phyloP scores from a whole-genome alignment of 495 filamentous ascomycete species.

The Pseudevernia furfuracea region DNA sequence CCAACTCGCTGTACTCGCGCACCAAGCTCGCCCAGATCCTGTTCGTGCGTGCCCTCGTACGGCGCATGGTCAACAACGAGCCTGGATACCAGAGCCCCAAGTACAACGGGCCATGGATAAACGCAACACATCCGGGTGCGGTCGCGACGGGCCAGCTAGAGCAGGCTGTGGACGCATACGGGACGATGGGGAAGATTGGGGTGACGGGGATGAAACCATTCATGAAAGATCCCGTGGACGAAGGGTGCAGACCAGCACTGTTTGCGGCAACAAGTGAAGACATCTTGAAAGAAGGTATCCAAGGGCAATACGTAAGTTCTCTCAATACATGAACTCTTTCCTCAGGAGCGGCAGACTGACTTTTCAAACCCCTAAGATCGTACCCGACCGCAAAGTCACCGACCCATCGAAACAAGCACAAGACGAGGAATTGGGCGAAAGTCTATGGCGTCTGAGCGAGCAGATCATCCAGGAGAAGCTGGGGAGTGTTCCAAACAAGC shows the following conservation, averaged over 20 bases:
- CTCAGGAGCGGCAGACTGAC: background rate
- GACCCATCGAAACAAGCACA: slow-evolving; percentile 36
- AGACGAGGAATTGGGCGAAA: slow-evolving; percentile 34
- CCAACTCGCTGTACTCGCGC: slow-evolving; percentile 45
- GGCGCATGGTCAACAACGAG: slow-evolving; percentile 30
- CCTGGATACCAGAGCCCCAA: slow-evolving; percentile 31
- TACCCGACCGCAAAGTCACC: slow-evolving; percentile 45
- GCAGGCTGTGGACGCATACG: slow-evolving; percentile 49
- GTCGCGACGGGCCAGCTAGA: slow-evolving; percentile 43
- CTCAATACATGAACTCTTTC: background rate
- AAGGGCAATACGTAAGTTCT: slow-evolving; percentile 41
- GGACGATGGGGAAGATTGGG: slow-evolving; percentile 35
- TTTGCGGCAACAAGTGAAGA: slow-evolving; percentile 43
- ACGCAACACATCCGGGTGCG: slow-evolving; percentile 44
- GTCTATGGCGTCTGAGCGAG: slow-evolving; percentile 39
- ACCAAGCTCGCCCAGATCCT: slow-evolving; percentile 51
- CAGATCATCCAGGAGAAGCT: slow-evolving; percentile 38
- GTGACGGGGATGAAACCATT: slow-evolving; percentile 36
- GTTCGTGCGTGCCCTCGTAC: slow-evolving; percentile 34
- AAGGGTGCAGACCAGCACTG: slow-evolving; percentile 42
- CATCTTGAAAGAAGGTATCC: slow-evolving; percentile 38
- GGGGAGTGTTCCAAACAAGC: slow-evolving; percentile 23
- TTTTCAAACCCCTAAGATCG: slow-evolving; percentile 30
- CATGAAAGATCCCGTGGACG: slow-evolving; percentile 44
- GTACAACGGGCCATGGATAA: slow-evolving; percentile 34